Evolutionary conservation across 208 protist genomes (phyloP), one percentile per base, ranked within the genome.

Genomic region (Trypanosoma cruzi): DNA sequence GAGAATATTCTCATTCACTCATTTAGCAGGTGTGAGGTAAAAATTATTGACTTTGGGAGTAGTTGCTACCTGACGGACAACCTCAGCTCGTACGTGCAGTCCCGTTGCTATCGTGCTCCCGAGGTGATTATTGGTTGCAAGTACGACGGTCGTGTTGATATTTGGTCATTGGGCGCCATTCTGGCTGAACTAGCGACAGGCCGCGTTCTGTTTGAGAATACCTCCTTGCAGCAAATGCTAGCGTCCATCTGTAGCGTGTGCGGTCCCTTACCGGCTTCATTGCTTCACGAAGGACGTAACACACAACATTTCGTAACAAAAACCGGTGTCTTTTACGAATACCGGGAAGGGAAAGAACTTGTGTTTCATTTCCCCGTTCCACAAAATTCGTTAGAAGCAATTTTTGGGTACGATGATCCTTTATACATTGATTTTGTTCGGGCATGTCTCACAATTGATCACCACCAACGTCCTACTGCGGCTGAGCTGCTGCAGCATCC

Each of bases 151-250:
- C 77, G 78, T 18, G 99, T 99, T 65, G 98, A 99, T 80, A 95
- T 99, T 80, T 99, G 98, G 98, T 97, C 88, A 31, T 83, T 98
- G 22, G 98, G 98, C 11, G 99, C 97, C 72, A 91, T 99, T 57
- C 82, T 98, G 18, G 84, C 77, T 0, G 90, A 93, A 60, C 72
- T 95, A 16, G 78, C 55, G 28, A 95, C 89, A 11, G 94, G 94
- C 2, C 42, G 49, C 37, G 79, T 98, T 24, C 73, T 98, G n/a
- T 97, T 98, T 70, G 79, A 94, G 37, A 93, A 92, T 55, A 82
- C 88, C 42, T 87, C 86, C 2, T 54, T 92, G 2, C 60, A 68
- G 14, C 77, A 83, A 32, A 87, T 92, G 79, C 73, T 96, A 40
- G 85, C 85, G 0, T 82, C 86, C 3, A 90, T 94, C 13, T 44